phyloP scores from a whole-genome alignment of 352 stramenopile genomes.

The Phytophthora ohioensis region DNA sequence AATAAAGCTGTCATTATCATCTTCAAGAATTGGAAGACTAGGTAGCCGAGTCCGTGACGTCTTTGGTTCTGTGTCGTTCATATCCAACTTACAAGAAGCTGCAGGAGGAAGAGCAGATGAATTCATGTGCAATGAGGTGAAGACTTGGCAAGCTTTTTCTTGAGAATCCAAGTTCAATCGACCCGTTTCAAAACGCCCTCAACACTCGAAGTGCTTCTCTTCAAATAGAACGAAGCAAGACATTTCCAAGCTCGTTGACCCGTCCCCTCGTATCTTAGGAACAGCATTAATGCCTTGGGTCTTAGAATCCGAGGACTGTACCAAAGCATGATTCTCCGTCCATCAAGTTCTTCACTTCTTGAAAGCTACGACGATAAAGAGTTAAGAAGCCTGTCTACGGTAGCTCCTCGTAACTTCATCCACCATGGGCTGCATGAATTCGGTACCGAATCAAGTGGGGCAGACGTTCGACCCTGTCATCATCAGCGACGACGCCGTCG shows the following conservation, averaged over 20 bases:
- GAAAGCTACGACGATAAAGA: conserved; percentile 21
- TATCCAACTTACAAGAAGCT: conserved; percentile 12
- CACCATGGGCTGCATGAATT: conserved; percentile 72
- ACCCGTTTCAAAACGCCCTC: conserved; percentile 28
- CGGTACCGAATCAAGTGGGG: conserved; percentile 53
- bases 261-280: conserved; percentile 25
- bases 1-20: conserved; percentile 41
- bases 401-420: conserved; percentile 7
- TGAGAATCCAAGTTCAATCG: neutral
- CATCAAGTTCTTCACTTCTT: conserved; percentile 24
- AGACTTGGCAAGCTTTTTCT: neutral
- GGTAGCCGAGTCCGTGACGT: conserved; percentile 13
- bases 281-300: conserved; percentile 22
- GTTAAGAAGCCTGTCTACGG: conserved; percentile 2
- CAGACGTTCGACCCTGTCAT: conserved; percentile 59
- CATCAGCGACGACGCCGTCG: conserved; percentile 40
- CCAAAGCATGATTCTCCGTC: too few species aligned
- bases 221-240: conserved; percentile 28
- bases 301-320: conserved; percentile 29
- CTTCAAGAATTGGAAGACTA: conserved; percentile 39
- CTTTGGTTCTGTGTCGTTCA: conserved; percentile 29
- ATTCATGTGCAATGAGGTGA: conserved; percentile 25
- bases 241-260: conserved; percentile 5
- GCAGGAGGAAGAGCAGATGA: conserved; percentile 20
- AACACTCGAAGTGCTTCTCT: neutral